Evolutionary conservation across 2,329 filamentous ascomycete species (phyloP).

Genomic region (Fusarium poae): DNA sequence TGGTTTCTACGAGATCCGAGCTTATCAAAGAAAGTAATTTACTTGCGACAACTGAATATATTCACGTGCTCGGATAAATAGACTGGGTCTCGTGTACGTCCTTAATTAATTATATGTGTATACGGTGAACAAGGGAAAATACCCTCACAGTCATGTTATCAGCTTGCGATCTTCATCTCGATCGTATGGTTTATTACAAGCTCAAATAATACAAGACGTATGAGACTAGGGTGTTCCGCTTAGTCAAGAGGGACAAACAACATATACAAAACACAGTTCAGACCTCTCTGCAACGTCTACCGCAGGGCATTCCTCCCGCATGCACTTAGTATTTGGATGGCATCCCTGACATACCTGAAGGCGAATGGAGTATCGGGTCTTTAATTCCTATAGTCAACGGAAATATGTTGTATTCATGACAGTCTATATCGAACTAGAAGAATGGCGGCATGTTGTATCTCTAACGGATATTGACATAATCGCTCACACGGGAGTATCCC

Average conservation of each 20-base stretch:
- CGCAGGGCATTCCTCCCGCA: neutral
- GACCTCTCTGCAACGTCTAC: neutral
- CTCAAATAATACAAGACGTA: neutral
- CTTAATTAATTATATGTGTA: neutral
- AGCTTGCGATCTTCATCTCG: neutral
- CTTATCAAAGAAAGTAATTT: neutral
- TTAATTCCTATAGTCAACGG: neutral
- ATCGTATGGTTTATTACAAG: neutral
- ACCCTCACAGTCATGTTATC: neutral
- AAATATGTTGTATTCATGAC: neutral
- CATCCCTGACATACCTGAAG: neutral
- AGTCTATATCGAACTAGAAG: neutral
- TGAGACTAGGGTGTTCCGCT: neutral
- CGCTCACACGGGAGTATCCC: neutral
- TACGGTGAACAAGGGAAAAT: neutral
- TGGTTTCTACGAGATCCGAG: neutral
- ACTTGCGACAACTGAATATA: no score
- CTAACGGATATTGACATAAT: neutral
- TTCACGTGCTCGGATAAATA: neutral
- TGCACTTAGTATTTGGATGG: neutral
- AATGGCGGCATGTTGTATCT: conserved; percentile 6
- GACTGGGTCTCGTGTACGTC: neutral
- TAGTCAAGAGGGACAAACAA: neutral
- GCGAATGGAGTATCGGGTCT: neutral
- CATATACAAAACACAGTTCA: conserved; percentile 1